Base-by-base conservation (phyloP, 495 filamentous ascomycete genomes). In the Cladorrhinum samala region DNA sequence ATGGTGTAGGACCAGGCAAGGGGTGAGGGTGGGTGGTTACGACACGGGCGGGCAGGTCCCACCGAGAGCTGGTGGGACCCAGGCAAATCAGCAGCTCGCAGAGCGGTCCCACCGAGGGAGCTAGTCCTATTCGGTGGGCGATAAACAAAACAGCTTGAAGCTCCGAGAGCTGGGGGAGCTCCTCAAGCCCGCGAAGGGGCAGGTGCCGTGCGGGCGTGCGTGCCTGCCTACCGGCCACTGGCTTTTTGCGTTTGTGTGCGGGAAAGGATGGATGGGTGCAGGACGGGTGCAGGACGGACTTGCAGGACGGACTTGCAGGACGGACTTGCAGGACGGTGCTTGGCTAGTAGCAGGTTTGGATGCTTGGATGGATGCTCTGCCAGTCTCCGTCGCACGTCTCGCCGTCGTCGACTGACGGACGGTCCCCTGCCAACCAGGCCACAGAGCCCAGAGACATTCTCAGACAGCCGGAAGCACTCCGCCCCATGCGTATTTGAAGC, bases 101-200 rank as follows among this genome's bases (percentile, higher is more conserved):
- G n/a, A n/a, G n/a, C n/a, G n/a, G n/a, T n/a, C n/a, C n/a, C n/a
- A n/a, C n/a, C n/a, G n/a, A n/a, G n/a, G n/a, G n/a, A n/a, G 56
- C 68, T 69, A 71, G 48, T 33, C 68, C 49, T 18, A 8, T 63
- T 67, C 52, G 33, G 60, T 46, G 19, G 40, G 44, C 54, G 56
- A 65, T 71, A 71, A 70, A 71, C 68, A 69, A 67, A 55, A 20
- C 8, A 25, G 44, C n/a, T n/a, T n/a, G n/a, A n/a, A n/a, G n/a
- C n/a, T n/a, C n/a, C n/a, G n/a, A n/a, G n/a, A n/a, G n/a, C n/a
- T n/a, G n/a, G n/a, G n/a, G n/a, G n/a, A n/a, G n/a, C n/a, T n/a
- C n/a, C n/a, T n/a, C n/a, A n/a, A n/a, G n/a, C n/a, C n/a, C n/a
- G n/a, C n/a, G n/a, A n/a, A n/a, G n/a, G n/a, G n/a, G n/a, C n/a